These are phyloP conservation scores for Epichloe baconii DNA, from an alignment of 2,329 filamentous ascomycete genomes.

Conservation along the genomic window DNA sequence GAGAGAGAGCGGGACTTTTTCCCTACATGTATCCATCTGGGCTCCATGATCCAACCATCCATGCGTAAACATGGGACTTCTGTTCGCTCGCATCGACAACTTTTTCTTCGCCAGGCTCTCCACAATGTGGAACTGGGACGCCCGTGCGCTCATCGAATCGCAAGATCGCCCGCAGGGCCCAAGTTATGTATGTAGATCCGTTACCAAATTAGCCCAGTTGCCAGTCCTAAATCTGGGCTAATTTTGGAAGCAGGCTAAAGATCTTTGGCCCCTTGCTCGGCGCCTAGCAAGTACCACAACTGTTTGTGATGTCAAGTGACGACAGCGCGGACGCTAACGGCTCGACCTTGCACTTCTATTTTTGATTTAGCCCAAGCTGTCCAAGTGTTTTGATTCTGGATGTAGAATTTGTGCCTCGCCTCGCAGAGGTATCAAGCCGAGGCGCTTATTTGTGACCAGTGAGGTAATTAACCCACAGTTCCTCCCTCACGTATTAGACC, in stretches of 20 bases:
- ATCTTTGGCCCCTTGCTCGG: conserved; percentile 2
- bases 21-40: too few relatives aligned
- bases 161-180: not conserved
- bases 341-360: conserved; percentile 15
- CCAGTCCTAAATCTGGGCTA: conserved; percentile 7
- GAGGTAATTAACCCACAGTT: too few relatives aligned
- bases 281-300: conserved; percentile 7
- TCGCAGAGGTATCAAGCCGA: not conserved
- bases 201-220: conserved; percentile 8
- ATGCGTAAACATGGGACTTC: too few relatives aligned
- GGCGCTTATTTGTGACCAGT: too few relatives aligned
- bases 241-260: conserved; percentile 6
- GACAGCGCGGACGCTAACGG: not conserved
- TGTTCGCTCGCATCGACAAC: too few relatives aligned
- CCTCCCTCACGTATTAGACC: too few relatives aligned
- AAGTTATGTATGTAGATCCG: not conserved
- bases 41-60: too few relatives aligned
- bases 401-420: too few relatives aligned
- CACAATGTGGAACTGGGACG: not conserved
- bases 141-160: conserved; percentile 2
- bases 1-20: too few relatives aligned
- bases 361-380: conserved; percentile 21
- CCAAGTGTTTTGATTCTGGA: not conserved
- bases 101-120: not conserved
- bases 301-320: not conserved